Conservation (phyloP, 169 alveolate species). For the Eimeria sp. region DNA sequence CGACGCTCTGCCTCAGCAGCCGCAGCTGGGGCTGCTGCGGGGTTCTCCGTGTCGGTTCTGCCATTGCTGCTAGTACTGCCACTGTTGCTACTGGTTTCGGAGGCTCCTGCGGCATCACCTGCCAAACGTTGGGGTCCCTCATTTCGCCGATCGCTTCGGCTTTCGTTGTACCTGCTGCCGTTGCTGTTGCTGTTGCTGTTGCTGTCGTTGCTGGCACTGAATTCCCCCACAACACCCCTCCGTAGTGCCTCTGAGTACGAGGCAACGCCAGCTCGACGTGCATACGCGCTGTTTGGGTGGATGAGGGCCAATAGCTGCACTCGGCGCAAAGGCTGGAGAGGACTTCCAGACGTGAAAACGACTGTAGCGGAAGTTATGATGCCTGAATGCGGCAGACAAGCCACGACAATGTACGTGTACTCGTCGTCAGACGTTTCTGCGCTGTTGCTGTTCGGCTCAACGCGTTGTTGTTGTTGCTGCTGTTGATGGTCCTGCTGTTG, state of each 20-base stretch:
- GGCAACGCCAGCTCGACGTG: slow-evolving; percentile 73
- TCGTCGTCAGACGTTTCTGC: slow-evolving; percentile 13
- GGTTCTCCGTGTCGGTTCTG: not conserved
- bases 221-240: slow-evolving; percentile 64
- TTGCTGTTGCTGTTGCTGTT: not conserved
- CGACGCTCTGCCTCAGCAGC: slow-evolving; percentile 13
- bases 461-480: not conserved
- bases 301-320: slow-evolving; percentile 81
- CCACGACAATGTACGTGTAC: slow-evolving; percentile 76
- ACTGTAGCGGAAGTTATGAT: slow-evolving; percentile 26
- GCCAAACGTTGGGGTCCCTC: not conserved
- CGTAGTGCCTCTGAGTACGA: slow-evolving; percentile 68
- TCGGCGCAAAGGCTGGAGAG: slow-evolving; percentile 80
- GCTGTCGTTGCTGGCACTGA: not conserved
- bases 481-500: not conserved
- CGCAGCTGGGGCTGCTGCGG: slow-evolving; percentile 15
- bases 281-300: slow-evolving; percentile 80
- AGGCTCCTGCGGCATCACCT: not conserved
- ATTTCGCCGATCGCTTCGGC: not conserved
- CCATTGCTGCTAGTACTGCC: not conserved
- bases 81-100: not conserved
- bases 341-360: slow-evolving; percentile 60
- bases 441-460: not conserved
- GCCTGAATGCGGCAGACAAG: slow-evolving; percentile 75
- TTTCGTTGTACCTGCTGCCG: not conserved